Conservation (phyloP, 805 yeast genomes). For the Kregervanrija fluxuum region DNA sequence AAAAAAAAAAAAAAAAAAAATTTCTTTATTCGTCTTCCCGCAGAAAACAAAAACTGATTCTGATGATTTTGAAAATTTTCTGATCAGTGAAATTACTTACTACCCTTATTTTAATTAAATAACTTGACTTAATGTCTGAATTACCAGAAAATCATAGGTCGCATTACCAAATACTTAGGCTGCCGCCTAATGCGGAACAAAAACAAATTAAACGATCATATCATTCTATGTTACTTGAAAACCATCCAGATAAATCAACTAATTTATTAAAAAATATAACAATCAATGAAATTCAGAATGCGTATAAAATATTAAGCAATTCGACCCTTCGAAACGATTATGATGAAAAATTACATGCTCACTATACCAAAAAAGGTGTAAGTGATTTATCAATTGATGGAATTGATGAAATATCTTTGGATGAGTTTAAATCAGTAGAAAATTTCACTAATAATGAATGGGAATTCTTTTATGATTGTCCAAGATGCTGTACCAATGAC, state of each 20-base stretch:
- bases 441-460: conserved; percentile 20
- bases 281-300: conserved; percentile 44
- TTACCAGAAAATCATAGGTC: conserved; percentile 14
- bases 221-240: conserved; percentile 43
- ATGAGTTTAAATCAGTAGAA: conserved; percentile 42
- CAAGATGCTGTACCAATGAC: conserved; percentile 47
- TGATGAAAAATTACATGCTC: conserved; percentile 37
- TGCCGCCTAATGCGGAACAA: conserved; percentile 31
- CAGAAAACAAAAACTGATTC: too few species aligned
- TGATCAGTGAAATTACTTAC: too few species aligned
- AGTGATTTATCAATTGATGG: conserved; percentile 42
- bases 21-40: not conserved
- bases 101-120: not conserved
- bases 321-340: conserved; percentile 37
- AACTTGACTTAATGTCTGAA: not conserved
- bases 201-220: conserved; percentile 57
- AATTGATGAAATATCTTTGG: conserved; percentile 58
- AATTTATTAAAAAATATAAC: not conserved
- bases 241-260: conserved; percentile 73
- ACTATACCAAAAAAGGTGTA: conserved; percentile 29
- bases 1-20: too few species aligned
- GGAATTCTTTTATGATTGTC: conserved; percentile 40
- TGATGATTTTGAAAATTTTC: too few species aligned
- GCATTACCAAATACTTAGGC: conserved; percentile 54
- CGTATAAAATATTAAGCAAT: conserved; percentile 52